Base-by-base conservation (phyloP, 805 yeast species). In the Saccharomycodes ludwigii region DNA sequence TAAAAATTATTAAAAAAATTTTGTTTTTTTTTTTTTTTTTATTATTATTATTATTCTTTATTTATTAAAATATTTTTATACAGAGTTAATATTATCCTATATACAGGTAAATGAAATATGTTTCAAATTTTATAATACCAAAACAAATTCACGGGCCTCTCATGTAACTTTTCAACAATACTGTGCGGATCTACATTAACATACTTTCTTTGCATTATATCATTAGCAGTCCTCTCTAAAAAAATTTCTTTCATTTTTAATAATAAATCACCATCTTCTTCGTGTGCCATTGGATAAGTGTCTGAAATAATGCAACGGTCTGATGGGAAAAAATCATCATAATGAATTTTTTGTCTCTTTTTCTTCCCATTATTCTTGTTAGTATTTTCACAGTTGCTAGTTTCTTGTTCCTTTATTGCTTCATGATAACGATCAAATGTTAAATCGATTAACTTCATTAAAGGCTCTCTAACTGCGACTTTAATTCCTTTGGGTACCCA, bases 401-500 rank as follows among this genome's bases (percentile, higher is more conserved):
- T 15, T 18, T 28, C 21, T 33, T 40, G 23, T 2, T 41, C 65
- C 3, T 56, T 53, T n/a, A 58, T 50, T 1, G 62, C 44, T 25
- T 56, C 56, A 2, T 60, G 47, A 25, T 60, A 52, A 44, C 59
- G 63, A 26, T 54, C 50, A 21, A 56, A 42, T 2, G 40, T 37
- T 4, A 27, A 18, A 5, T 36, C 33, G n/a, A 51, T 46, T 3
- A 42, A 31, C 10, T 40, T 36, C 13, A 43, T 60, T 21, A 73
- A 52, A 1, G 78, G 74, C 39, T 65, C 69, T 24, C 86, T 52
- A 2, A 75, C 57, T 21, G 71, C 58, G 0, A 73, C 66, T 3
- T 63, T 62, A 4, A 75, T 50, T 1, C 76, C 78, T 18, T 53
- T 47, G 0, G 83, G 83, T 3, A 73, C 63, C 62, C 65, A 68